Evolutionary conservation across 768 basidiomycete genomes (phyloP), one percentile per base, ranked within the genome.

Genomic region (Kwoniella europaea): DNA sequence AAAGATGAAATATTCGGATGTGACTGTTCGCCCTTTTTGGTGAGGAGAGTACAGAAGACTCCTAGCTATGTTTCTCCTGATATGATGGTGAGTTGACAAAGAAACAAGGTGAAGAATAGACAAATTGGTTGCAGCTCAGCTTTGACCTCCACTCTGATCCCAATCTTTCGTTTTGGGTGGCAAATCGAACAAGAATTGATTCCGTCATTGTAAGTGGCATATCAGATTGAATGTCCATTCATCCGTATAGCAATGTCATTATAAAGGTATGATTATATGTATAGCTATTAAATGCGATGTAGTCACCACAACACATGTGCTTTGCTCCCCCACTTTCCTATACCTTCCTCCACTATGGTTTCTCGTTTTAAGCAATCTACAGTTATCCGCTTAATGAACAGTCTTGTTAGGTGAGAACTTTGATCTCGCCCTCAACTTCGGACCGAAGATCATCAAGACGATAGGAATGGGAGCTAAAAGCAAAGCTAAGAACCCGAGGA

Each of bases 401-500:
- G 20, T 44, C 68, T 77, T 76, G 29, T 73, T 75, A 2, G 82
- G 80, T 13, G 75, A 74, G 65, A 69, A 81, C 59, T 75, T 80
- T 4, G 75, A 77, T 62, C 75, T 56, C n/a, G 74, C 71, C 20
- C 81, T 68, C 46, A 83, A 62, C n/a, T 68, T 56, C 18, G 79
- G 69, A 13, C 82, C 82, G 67, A 74, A 83, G 41, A 69, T 76
- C 62, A 76, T 76, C 27, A 83, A 58, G 2, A 82, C 70, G 18
- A 83, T 75, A 3, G 82, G 82, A 60, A 83, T 82, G 3, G 82
- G 82, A 56, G 79, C 72, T 61, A 85, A 66, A 16, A 82, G 50
- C 1, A 83, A 64, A 5, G 84, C 78, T 22, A 85, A 59, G 70
- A 82, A 79, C 20, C 82, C 85, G 20, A 86, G 73, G 1, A 85